A percentile compares a stretch with the other conserved stretches of the same genome.
Conservation (phyloP, 208 protist genomes). For the Naegleria fowleri region DNA sequence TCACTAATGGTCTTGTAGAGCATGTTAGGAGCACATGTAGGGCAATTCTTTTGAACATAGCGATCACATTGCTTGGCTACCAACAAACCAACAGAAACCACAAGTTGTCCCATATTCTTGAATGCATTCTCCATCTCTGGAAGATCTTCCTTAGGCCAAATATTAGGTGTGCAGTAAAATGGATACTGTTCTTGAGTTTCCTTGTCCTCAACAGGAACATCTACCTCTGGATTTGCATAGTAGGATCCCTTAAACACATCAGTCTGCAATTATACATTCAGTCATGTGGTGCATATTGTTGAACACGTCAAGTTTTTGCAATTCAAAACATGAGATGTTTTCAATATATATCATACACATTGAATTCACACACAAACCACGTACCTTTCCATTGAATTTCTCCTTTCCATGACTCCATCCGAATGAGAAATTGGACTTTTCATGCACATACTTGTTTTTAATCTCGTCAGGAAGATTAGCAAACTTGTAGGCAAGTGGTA, state of each 20-base stretch:
- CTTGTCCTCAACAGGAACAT: slow-evolving; percentile 46
- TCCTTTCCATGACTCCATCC: slow-evolving; percentile 44
- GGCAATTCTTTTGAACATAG: slow-evolving; percentile 26
- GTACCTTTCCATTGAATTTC: slow-evolving; percentile 24
- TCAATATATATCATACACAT: too few species aligned
- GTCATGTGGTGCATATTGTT: too few species aligned
- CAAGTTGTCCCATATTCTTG: slow-evolving; percentile 50
- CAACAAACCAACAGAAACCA: slow-evolving; percentile 47
- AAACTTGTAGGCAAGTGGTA: slow-evolving; percentile 28
- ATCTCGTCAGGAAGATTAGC: slow-evolving; percentile 14
- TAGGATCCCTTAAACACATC: slow-evolving; percentile 54
- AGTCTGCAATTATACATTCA: neutral
- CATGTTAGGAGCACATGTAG: slow-evolving; percentile 24
- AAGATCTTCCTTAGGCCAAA: slow-evolving; percentile 55
- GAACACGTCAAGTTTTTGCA: too few species aligned
- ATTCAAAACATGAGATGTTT: too few species aligned
- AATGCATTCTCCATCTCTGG: slow-evolving; percentile 48
- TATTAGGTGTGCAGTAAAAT: slow-evolving; percentile 45
- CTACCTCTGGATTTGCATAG: slow-evolving; percentile 56
- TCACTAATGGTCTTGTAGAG: slow-evolving; percentile 42
- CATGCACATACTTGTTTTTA: slow-evolving; percentile 26
- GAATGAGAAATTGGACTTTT: slow-evolving; percentile 29
- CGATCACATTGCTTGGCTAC: slow-evolving; percentile 49
- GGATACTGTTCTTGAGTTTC: slow-evolving; percentile 45
- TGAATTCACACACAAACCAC: neutral